Base-by-base conservation (phyloP, 805 yeast species). In the Sungouiozyma ichnusensis region DNA sequence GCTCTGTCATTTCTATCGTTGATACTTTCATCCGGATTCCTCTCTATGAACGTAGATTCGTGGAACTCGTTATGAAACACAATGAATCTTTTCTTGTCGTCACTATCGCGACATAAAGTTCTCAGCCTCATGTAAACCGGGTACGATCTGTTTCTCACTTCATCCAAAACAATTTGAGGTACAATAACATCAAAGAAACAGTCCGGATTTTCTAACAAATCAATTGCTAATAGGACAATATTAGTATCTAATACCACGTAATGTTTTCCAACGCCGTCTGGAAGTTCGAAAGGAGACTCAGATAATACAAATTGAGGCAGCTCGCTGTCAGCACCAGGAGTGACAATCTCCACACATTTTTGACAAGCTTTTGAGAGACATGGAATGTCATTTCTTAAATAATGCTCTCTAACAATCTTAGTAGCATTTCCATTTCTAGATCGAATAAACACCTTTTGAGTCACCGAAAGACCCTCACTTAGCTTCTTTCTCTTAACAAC, bases 81-180 rank as follows among this genome's bases (percentile, higher is more conserved):
- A 32, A 84, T 76, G 55, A 87, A 85, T 46, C 97, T 70, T 62
- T 92, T 92, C 33, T 75, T 83, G 19, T 60, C 61, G 39, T 58
- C 63, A 40, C 59, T 54, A 34, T 68, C 71, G 51, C 84, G 81
- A 24, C 85, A 78, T 16, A 92, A 66, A 2, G 83, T 74, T 54
- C 97, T 73, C 38, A 90, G 63, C 57, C 98, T 73, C 53, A 84
- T 78, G 60, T 88, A 92, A 16, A 90, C 79, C 3, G 98, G 95
- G 55, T 79, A 76, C 39, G 95, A 85, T 55, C 81, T 72, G 58
- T 86, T 86, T 49, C 85, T 76, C 8, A 90, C 95, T 62, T 92
- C 97, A 51, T 94, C 97, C 31, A 92, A 68, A 2, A 86, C 97
- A 5, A 94, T 83, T 60, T 92, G 98, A 1, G 97, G 95, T n/a